A percentile compares a stretch with the other conserved stretches of the same genome.
Conservation (phyloP, 176 grass and related monocot genomes). For the Poa annua region DNA sequence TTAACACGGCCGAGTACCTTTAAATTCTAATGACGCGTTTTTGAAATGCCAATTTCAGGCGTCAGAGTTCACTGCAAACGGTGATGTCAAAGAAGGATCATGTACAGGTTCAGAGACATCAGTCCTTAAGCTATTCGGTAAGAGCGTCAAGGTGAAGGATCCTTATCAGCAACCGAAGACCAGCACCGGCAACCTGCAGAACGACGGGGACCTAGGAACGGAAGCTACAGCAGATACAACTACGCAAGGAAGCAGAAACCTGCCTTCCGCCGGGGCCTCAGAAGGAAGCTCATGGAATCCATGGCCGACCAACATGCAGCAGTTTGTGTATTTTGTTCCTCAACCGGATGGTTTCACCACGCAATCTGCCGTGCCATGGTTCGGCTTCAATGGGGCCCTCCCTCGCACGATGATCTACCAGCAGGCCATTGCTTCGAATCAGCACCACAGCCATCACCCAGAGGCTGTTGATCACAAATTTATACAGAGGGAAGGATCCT, state of each 20-base stretch:
- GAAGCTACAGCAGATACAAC: constrained; percentile 23
- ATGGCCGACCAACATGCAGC: constrained; percentile 47
- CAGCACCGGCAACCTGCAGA: constrained; percentile 5
- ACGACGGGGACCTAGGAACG: neutral
- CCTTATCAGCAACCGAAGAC: neutral
- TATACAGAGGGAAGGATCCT: constrained; percentile 61
- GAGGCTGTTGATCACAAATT: constrained; percentile 28
- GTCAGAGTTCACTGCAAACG: neutral
- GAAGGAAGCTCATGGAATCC: constrained; percentile 46
- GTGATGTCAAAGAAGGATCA: constrained; percentile 40
- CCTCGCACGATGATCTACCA: constrained; percentile 51
- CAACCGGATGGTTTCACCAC: constrained; percentile 36
- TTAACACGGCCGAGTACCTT: neutral
- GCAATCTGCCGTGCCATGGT: constrained; percentile 38
- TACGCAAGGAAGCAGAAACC: neutral
- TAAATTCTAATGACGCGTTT: constrained; percentile 13
- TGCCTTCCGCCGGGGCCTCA: constrained; percentile 4
- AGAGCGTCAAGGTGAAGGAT: constrained; percentile 52
- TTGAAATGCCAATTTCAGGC: constrained; percentile 40
- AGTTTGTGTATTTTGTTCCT: constrained; percentile 54
- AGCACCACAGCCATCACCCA: constrained; percentile 29
- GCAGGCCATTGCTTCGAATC: constrained; percentile 25
- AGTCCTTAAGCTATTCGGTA: constrained; percentile 74
- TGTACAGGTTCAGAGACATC: constrained; percentile 45
- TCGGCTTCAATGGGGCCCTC: constrained; percentile 48